These are phyloP conservation scores for Kuraishia piskuri DNA, from an alignment of 805 yeast species.

Conservation along the genomic window DNA sequence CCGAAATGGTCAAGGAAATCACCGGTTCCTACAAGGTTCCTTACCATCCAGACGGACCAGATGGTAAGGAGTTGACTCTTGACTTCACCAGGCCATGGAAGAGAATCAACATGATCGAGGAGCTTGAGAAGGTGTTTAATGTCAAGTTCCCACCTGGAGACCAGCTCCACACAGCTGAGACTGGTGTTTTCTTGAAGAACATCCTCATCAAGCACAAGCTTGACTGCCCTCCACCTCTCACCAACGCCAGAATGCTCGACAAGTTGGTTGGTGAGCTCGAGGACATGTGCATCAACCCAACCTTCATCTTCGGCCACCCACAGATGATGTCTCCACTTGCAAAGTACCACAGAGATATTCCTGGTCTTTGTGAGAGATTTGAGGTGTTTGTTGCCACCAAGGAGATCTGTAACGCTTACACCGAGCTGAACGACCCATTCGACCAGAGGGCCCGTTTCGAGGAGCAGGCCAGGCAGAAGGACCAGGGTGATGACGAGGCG, in stretches of 20 bases:
- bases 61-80: conserved; percentile 66
- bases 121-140: conserved; percentile 76
- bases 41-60: conserved; percentile 94
- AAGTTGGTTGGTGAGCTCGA: conserved; percentile 95
- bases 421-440: conserved; percentile 97
- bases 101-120: conserved; percentile 96
- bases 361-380: conserved; percentile 96
- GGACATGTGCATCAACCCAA: conserved; percentile 92
- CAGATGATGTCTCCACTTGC: conserved; percentile 99
- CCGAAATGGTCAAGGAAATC: conserved; percentile 95
- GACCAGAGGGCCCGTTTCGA: conserved; percentile 97
- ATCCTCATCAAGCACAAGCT: conserved; percentile 71
- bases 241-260: conserved; percentile 98
- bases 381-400: conserved; percentile 98
- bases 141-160: conserved; percentile 95
- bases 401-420: conserved; percentile 97
- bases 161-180: conserved; percentile 86
- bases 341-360: conserved; percentile 83
- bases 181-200: conserved; percentile 81
- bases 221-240: conserved; percentile 83
- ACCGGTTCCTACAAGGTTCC: conserved; percentile 80
- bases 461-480: conserved; percentile 98
- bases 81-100: conserved; percentile 98
- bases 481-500: conserved; percentile 98
- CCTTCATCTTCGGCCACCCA: conserved; percentile 97